phyloP scores from a whole-genome alignment of 2,329 filamentous ascomycete species.

The Diaporthe ampelina region DNA sequence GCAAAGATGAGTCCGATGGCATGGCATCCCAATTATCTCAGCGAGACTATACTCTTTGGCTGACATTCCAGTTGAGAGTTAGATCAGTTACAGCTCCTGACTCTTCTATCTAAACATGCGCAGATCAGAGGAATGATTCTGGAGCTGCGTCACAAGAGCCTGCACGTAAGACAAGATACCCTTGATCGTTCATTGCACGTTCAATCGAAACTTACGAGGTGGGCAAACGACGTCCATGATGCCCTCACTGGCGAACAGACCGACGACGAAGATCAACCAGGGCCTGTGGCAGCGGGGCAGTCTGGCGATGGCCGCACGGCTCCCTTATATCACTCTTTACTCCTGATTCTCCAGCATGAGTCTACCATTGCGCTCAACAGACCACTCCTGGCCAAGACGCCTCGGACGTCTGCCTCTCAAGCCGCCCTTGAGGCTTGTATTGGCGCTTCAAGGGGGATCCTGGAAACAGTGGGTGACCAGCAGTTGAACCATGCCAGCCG shows the following conservation, averaged over 20 bases:
- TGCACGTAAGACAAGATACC: conserved; percentile 41
- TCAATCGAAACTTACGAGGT: conserved; percentile 41
- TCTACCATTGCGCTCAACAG: conserved; percentile 43
- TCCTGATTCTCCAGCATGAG: conserved; percentile 42
- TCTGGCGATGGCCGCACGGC: background rate
- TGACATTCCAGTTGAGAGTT: background rate
- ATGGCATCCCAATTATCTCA: background rate
- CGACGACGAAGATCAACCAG: conserved; percentile 30
- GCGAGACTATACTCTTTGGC: background rate
- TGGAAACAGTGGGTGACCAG: conserved; percentile 38
- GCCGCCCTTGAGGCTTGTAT: conserved; percentile 44
- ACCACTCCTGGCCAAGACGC: conserved; percentile 42
- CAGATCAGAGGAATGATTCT: conserved; percentile 43
- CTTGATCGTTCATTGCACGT: conserved; percentile 41
- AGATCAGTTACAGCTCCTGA: conserved; percentile 39
- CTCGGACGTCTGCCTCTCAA: conserved; percentile 42
- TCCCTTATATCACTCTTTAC: conserved; percentile 33
- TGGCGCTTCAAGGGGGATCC: conserved; percentile 42
- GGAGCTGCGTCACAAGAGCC: conserved; percentile 43
- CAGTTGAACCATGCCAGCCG: background rate
- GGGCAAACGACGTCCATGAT: conserved; percentile 43
- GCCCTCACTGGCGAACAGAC: conserved; percentile 15
- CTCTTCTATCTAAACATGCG: conserved; percentile 42
- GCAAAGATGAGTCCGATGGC: conserved; percentile 13
- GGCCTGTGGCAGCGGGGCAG: background rate